Base-by-base conservation (phyloP, 2,329 filamentous ascomycete genomes). In the Emydomyces testavorans region DNA sequence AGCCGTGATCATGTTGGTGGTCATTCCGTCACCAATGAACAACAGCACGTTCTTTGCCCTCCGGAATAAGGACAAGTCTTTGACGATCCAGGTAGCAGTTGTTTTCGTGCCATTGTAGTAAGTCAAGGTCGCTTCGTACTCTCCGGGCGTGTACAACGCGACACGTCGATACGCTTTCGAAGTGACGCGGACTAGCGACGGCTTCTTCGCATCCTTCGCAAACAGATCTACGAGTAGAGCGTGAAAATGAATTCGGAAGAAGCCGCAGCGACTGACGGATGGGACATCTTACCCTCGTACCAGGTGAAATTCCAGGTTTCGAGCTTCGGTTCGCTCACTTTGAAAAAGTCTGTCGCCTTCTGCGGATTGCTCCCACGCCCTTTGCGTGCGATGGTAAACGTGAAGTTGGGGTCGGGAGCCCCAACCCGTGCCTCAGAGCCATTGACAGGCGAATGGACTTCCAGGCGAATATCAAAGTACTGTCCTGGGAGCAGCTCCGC, bases 251-350 rank as follows among this genome's bases (percentile, higher is more conserved):
- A 11, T 31, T 20, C 20, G 16, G 35, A 15, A 21, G 23, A 39
- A 15, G 10, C 1, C 24, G 24, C 11, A 48, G 26, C 16, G n/a
- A 11, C 23, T 8, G 6, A 23, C 11, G 38, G 8, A 13, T 35
- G 15, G 7, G 3, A 15, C 2, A 20, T 53, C 65, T 49, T 59
- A 74, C 71, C 83, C 70, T 90, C 86, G 60, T 77, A 90, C 83
- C 83, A 92, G n/a, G 74, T 74, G 61, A 92, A 92, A 55, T 80
- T 76, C 86, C 86, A 93, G 54, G 73, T 80, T 72, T 93, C 86
- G 13, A 92, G 68, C 62, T 78, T 66, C 16, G 85, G 82, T 62
- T 90, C 84, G 2, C 74, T 58, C 29, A 83, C 60, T n/a, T 72
- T 71, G 68, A 92, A 90, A 67, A 78, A 88, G 34, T 78, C 68